Evolutionary conservation across 2,329 filamentous ascomycete genomes (phyloP), one percentile per base, ranked within the genome.

Genomic region (Neopestalotiopsis rosae): DNA sequence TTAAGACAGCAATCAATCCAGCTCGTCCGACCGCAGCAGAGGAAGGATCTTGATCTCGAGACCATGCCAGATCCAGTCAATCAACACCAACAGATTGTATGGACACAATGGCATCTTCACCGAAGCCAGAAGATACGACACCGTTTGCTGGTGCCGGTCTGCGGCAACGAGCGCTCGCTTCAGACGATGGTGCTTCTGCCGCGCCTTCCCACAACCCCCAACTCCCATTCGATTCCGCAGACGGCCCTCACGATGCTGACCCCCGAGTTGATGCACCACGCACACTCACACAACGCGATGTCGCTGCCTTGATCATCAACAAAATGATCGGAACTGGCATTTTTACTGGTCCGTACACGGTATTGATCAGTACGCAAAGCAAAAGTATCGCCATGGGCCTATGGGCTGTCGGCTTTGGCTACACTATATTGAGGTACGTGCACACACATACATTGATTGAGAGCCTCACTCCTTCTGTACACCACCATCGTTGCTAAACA

Each of bases 251-350:
- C 17, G 49, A 56, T 32, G 56, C 56, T 1, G 56, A 59, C 20
- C 56, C 56, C 9, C n/a, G 56, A 13, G 56, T 59, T 13, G 56
- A 59, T n/a, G 56, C 56, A 3, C 56, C 56, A 3, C 56, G 56
- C n/a, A 58, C 56, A 6, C 20, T 58, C 5, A 58, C 56, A 20
- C 17, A 20, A 58, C 12, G 56, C 10, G 56, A 58, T 28, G 56
- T 59, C 7, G 56, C 56, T 7, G 56, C 56, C 3, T 28, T 59
- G 56, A 59, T 59, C 1, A 59, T 59, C 56, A 59, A 59, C 56
- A 59, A 59, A 20, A 59, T 59, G 56, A 59, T 59, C 3, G 56
- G 56, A 5, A 59, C 56, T 59, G 56, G 56, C 13, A 30, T 59
- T 28, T 59, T 59, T 10, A 59, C 56, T 59, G 56, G 56, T 20